phyloP scores from a whole-genome alignment of 1,139 yeast genomes.

The Pichia sp. region DNA sequence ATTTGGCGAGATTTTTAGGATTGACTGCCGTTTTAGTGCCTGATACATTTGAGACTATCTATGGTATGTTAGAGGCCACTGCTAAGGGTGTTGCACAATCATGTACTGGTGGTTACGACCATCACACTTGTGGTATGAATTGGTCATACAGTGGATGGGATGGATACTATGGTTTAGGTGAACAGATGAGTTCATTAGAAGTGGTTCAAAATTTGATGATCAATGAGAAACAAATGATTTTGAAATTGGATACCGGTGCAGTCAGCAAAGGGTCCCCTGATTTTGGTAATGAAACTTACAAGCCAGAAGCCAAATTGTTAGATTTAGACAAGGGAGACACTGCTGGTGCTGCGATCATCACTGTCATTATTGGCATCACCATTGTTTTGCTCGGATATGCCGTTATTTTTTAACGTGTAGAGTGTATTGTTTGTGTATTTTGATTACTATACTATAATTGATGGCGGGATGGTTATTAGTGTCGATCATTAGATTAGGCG shows the following conservation, averaged over 20 bases:
- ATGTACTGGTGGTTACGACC: slow-evolving; percentile 83
- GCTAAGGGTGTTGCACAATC: slow-evolving; percentile 77
- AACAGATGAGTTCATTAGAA: slow-evolving; percentile 85
- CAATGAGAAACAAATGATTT: slow-evolving; percentile 48
- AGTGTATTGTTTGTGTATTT: too few relatives aligned
- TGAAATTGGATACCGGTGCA: slow-evolving; percentile 53
- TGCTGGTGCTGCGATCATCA: slow-evolving; percentile 87
- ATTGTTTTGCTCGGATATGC: slow-evolving; percentile 48
- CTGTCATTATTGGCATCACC: slow-evolving; percentile 63
- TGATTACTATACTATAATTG: too few relatives aligned
- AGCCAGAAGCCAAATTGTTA: slow-evolving; percentile 28
- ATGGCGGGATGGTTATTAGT: too few relatives aligned
- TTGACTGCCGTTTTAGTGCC: slow-evolving; percentile 71
- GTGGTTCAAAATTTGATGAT: slow-evolving; percentile 59
- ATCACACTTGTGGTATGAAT: slow-evolving; percentile 81
- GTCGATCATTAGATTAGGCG: too few relatives aligned
- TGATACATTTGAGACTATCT: slow-evolving; percentile 44
- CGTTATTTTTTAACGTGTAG: slow-evolving; percentile 6
- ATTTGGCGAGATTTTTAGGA: slow-evolving; percentile 68
- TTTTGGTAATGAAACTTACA: slow-evolving; percentile 43
- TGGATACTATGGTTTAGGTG: slow-evolving; percentile 81
- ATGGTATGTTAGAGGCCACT: slow-evolving; percentile 46
- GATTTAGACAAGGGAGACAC: slow-evolving; percentile 53
- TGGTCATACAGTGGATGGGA: slow-evolving; percentile 79
- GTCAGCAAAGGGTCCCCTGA: slow-evolving; percentile 51